A percentile compares a stretch with the other conserved stretches of the same genome.
These are phyloP conservation scores for Lanmaoa rubissima DNA, from an alignment of 768 basidiomycete genomes.

Conservation along the genomic window DNA sequence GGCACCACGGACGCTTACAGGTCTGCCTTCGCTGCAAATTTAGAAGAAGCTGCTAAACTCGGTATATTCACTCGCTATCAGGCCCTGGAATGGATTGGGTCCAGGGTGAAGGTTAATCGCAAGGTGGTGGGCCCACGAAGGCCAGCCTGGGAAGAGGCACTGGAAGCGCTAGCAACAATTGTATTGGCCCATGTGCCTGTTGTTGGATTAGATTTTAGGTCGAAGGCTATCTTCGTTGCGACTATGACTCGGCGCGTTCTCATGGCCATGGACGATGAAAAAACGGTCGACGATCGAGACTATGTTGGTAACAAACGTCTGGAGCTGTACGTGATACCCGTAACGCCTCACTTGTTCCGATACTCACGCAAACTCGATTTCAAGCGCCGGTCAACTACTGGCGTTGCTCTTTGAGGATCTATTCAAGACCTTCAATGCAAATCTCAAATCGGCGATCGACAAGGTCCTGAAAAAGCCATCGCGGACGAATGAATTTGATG, in stretches of 20 bases:
- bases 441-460: constrained; percentile 92
- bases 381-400: constrained; percentile 91
- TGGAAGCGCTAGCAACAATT: constrained; percentile 96
- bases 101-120: constrained; percentile 85
- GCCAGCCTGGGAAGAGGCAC: constrained; percentile 90
- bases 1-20: constrained; percentile 90
- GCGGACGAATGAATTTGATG: constrained; percentile 92
- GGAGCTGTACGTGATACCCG: constrained; percentile 70
- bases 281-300: constrained; percentile 97
- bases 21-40: constrained; percentile 79
- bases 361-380: constrained; percentile 30
- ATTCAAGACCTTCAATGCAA: constrained; percentile 98
- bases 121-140: constrained; percentile 77
- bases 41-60: constrained; percentile 93
- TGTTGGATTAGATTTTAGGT: constrained; percentile 79
- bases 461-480: constrained; percentile 96
- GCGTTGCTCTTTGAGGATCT: constrained; percentile 96
- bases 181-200: constrained; percentile 97
- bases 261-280: constrained; percentile 95
- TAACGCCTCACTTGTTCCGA: constrained; percentile 2
- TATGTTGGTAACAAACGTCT: constrained; percentile 99
- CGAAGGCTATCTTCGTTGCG: constrained; percentile 95
- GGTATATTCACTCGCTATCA: constrained; percentile 90
- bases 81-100: constrained; percentile 92
- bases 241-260: constrained; percentile 96